Evolutionary conservation across 2,329 filamentous ascomycete species (phyloP).

Genomic region (Mycosphaerella sp.): DNA sequence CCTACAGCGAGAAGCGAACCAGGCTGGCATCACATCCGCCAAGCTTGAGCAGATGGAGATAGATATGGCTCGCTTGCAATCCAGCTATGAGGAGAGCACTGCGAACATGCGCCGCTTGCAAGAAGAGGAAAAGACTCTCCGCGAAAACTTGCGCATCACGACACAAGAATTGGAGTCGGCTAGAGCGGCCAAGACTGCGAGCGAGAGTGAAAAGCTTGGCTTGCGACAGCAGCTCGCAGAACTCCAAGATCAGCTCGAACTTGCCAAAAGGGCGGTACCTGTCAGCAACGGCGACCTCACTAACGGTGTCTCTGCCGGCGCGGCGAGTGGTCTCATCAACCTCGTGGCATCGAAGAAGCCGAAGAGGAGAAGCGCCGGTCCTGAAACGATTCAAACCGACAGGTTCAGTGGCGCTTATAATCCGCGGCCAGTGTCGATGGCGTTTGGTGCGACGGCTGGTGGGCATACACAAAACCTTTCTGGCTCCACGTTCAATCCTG

Average conservation of each 20-base stretch:
- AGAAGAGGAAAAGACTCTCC: constrained; percentile 81
- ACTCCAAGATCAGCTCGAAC: constrained; percentile 84
- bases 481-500: constrained; percentile 70
- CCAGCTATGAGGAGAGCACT: constrained; percentile 82
- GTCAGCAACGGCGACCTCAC: constrained; percentile 57
- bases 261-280: constrained; percentile 72
- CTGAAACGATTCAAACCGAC: constrained; percentile 77
- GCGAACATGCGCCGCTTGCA: constrained; percentile 89
- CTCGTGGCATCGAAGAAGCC: constrained; percentile 95
- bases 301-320: constrained; percentile 51
- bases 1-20: constrained; percentile 91
- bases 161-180: constrained; percentile 75
- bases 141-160: constrained; percentile 73
- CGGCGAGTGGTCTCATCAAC: constrained; percentile 80
- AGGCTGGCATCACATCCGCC: constrained; percentile 91
- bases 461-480: constrained; percentile 64
- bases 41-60: constrained; percentile 86
- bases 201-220: constrained; percentile 78
- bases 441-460: constrained; percentile 58
- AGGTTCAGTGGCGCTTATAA: constrained; percentile 90
- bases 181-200: constrained; percentile 65
- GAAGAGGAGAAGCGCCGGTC: constrained; percentile 85
- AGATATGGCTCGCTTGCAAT: constrained; percentile 87
- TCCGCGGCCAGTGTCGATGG: constrained; percentile 94
- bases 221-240: constrained; percentile 84